Evolutionary conservation across 2,329 filamentous ascomycete genomes (phyloP).

Genomic region (Aureobasidium sp.): DNA sequence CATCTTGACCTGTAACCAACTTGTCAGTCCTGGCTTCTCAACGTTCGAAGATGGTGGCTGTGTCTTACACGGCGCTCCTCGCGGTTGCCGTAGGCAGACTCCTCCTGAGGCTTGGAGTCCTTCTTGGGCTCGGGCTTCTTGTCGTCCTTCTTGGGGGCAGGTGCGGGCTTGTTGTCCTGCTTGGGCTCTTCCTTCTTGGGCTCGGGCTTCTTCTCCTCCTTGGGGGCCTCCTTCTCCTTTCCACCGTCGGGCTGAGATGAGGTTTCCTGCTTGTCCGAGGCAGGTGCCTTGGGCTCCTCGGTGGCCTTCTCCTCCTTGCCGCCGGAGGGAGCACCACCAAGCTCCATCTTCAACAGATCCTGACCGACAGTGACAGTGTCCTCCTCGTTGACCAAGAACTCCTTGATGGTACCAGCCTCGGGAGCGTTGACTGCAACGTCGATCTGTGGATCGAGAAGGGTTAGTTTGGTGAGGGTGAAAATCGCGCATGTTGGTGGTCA

Average conservation of each 20-base stretch:
- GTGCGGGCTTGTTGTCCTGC: conserved; percentile 29
- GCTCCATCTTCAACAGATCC: conserved; percentile 78
- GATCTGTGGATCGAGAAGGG: conserved; percentile 53
- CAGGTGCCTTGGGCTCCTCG: conserved; percentile 55
- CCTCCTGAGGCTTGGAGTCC: conserved; percentile 35
- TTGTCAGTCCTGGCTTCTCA: conserved; percentile 2
- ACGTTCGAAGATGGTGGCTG: background rate
- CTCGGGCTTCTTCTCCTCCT: conserved; percentile 31
- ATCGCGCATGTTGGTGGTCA: conserved; percentile 22
- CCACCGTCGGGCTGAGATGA: conserved; percentile 47
- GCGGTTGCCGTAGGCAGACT: conserved; percentile 58
- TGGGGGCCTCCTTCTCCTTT: conserved; percentile 36
- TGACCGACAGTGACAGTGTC: conserved; percentile 94
- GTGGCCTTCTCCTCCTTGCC: conserved; percentile 50
- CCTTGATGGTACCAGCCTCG: conserved; percentile 82
- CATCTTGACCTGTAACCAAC: conserved; percentile 82
- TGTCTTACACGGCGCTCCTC: conserved; percentile 75
- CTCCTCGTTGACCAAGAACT: conserved; percentile 85
- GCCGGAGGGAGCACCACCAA: conserved; percentile 53
- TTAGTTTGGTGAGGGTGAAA: conserved; percentile 11
- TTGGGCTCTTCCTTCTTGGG: conserved; percentile 32
- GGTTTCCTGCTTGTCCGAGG: conserved; percentile 50
- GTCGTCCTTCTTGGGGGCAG: conserved; percentile 29
- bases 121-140: conserved; percentile 42
- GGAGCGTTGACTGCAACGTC: conserved; percentile 95